These are phyloP conservation scores for Fusarium sublunatum DNA, from an alignment of 2,329 filamentous ascomycete genomes.

Conservation along the genomic window DNA sequence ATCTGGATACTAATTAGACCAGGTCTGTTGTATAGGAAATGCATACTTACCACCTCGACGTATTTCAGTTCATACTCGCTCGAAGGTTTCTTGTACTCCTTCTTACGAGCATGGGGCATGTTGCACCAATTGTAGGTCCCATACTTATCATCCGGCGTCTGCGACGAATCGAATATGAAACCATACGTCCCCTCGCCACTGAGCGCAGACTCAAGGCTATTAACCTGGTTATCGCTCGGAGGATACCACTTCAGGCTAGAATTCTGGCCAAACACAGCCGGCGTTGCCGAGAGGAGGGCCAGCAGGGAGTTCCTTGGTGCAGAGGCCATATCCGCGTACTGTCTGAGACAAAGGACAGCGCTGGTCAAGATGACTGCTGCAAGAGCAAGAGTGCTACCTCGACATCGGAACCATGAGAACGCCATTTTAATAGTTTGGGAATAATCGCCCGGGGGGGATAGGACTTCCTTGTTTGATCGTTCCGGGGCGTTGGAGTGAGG, in stretches of 20 bases:
- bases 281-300: constrained; percentile 26
- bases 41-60: constrained; percentile 74
- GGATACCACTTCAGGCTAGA: constrained; percentile 67
- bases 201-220: constrained; percentile 69
- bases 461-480: not conserved
- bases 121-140: constrained; percentile 85
- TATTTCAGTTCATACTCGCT: constrained; percentile 74
- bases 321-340: constrained; percentile 32
- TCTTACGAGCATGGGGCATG: constrained; percentile 81
- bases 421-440: constrained; percentile 17
- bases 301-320: constrained; percentile 23
- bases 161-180: constrained; percentile 77
- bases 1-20: constrained; percentile 59
- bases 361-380: constrained; percentile 12
- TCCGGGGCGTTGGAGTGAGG: not conserved
- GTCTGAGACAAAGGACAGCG: constrained; percentile 10
- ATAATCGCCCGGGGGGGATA: not conserved
- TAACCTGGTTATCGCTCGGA: constrained; percentile 66
- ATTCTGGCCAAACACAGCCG: constrained; percentile 17
- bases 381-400: constrained; percentile 11
- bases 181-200: constrained; percentile 73
- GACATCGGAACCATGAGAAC: constrained; percentile 19
- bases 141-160: constrained; percentile 66
- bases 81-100: constrained; percentile 69
- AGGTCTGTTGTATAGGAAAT: not conserved